A percentile compares a stretch with the other conserved stretches of the same genome.
phyloP scores from a whole-genome alignment of 2,329 filamentous ascomycete genomes.

The Neofusicoccum laricinum region DNA sequence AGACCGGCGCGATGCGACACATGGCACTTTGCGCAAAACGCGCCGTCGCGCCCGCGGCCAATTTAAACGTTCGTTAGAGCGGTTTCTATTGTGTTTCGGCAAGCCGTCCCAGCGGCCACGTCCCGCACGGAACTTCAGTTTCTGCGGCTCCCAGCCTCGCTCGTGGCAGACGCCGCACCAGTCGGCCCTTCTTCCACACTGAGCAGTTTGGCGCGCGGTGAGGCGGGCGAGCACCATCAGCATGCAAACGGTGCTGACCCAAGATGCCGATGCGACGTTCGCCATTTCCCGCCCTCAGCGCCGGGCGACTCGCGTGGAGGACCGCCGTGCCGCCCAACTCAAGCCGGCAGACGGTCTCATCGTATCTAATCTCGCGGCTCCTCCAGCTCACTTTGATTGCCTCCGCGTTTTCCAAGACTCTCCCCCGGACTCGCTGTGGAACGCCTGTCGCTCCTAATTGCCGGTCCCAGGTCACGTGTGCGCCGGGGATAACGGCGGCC shows the following conservation, averaged over 20 bases:
- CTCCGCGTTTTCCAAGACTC: constrained; percentile 10
- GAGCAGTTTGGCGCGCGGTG: neutral
- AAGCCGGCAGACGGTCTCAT: constrained; percentile 16
- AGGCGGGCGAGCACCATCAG: neutral
- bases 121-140: constrained; percentile 7
- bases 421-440: neutral
- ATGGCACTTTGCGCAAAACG: constrained; percentile 4
- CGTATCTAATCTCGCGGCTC: constrained; percentile 12
- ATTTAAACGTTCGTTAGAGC: constrained; percentile 13
- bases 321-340: neutral
- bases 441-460: neutral
- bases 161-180: neutral
- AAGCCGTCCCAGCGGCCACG: neutral
- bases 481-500: neutral
- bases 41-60: neutral
- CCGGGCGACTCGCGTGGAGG: neutral
- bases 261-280: neutral
- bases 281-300: constrained; percentile 8
- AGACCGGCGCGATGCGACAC: neutral
- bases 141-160: neutral
- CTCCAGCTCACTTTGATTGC: constrained; percentile 11
- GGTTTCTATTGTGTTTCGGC: constrained; percentile 10
- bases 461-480: neutral
- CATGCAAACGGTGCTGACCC: neutral
- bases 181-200: constrained; percentile 12